Evolutionary conservation across 805 yeast species (phyloP), one percentile per base, ranked within the genome.

Genomic region (Lipomyces yamanashiensis): DNA sequence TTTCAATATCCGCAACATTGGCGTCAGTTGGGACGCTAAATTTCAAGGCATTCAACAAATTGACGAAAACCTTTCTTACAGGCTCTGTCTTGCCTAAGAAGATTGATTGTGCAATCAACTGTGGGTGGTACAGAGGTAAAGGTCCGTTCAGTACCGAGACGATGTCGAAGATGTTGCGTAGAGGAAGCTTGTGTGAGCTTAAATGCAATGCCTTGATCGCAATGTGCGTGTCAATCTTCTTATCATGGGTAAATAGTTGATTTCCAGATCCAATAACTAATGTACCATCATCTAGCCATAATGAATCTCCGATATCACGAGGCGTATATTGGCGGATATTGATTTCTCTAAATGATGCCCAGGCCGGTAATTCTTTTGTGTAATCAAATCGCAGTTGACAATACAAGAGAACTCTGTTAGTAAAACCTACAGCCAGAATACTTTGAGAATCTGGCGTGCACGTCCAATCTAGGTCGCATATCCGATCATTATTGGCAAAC

Each of bases 41-140:
- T 63, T 95, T 79, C 45, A 92, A 71, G 47, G 73, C 77, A 13
- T 81, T 73, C 63, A 85, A 83, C 44, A 92, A 75, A 23, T 79
- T 75, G 12, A 83, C 76, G 19, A 93, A 71, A 0, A 92, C 79
- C 44, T 80, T 81, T 64, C 84, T 81, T 1, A 85, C 92, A 1
- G 85, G 71, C 10, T 77, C 76, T 13, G 82, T 67, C 66, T 87
- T 85, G 34, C 86, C 87, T 68, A 85, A 82, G 70, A 88, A 86
- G 19, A 92, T 74, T 4, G 87, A 78, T 74, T 92, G 97, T 51
- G 91, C 86, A 54, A 92, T 75, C 58, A 90, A 82, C 74, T 92
- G 97, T 0, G 98, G 98, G 72, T 93, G 98, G 70, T 90, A 92
- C 0, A 91, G 77, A 0, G 98, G 97, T 15, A 93, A 74, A 0